These are phyloP conservation scores for Calonectria naviculata DNA, from an alignment of 2,329 filamentous ascomycete species.

Conservation along the genomic window DNA sequence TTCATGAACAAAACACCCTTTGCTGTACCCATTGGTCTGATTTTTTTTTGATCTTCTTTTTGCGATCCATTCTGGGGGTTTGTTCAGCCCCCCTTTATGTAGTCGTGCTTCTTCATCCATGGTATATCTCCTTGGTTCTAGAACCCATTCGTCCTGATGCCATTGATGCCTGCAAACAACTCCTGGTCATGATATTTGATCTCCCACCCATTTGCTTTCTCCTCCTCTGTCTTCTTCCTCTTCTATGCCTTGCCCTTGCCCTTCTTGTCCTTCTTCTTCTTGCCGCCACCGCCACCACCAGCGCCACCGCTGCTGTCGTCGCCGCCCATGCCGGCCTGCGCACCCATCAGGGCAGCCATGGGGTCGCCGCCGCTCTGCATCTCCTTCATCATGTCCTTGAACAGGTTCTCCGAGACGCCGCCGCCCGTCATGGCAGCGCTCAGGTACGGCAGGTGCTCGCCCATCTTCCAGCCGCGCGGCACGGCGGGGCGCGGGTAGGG, in stretches of 20 bases:
- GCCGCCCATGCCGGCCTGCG: constrained; percentile 36
- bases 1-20: not conserved
- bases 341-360: constrained; percentile 57
- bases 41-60: not conserved
- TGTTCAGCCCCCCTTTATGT: not conserved
- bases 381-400: constrained; percentile 97
- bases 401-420: constrained; percentile 92
- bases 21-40: not conserved
- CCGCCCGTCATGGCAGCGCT: constrained; percentile 92
- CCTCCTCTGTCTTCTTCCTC: not conserved
- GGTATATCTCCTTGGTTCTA: not conserved
- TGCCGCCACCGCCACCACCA: constrained; percentile 42
- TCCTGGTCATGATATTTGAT: not conserved
- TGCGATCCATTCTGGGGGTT: not conserved
- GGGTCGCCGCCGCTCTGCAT: constrained; percentile 71
- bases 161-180: not conserved
- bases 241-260: constrained; percentile 51
- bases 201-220: not conserved
- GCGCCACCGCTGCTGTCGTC: constrained; percentile 41
- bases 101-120: not conserved
- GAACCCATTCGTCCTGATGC: not conserved
- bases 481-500: constrained; percentile 78
- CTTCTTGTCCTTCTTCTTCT: constrained; percentile 63
- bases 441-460: constrained; percentile 84
- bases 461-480: constrained; percentile 93